Evolutionary conservation across 495 filamentous ascomycete genomes (phyloP).

Genomic region (Friedmanniomyces simplex): DNA sequence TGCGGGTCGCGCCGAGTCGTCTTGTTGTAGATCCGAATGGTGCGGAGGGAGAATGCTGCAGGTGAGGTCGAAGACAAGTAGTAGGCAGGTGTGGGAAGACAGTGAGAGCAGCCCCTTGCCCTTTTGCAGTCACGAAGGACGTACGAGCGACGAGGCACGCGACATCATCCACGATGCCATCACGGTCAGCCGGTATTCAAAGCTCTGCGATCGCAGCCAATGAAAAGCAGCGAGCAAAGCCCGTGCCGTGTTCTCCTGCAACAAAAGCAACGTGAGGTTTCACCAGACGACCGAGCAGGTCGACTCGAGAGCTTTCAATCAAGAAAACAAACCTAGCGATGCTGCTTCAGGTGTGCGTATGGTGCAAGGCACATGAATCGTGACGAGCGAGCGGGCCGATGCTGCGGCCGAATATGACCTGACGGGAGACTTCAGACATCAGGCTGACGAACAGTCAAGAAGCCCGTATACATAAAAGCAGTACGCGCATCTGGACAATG

Average conservation of each 20-base stretch:
- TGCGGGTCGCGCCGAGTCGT: not conserved
- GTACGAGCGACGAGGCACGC: not conserved
- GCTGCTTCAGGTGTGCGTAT: no score
- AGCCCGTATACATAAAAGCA: no score
- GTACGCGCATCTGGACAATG: no score
- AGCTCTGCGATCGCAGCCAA: not conserved
- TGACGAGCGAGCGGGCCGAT: no score
- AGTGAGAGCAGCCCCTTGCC: not conserved
- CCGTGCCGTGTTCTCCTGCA: not conserved
- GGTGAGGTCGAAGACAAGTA: not conserved
- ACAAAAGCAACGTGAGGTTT: not conserved
- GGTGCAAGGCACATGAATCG: no score
- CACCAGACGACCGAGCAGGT: not conserved
- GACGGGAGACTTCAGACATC: no score
- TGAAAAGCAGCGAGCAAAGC: not conserved
- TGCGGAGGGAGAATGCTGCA: not conserved
- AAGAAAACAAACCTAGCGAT: no score
- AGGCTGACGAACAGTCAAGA: no score
- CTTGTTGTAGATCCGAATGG: not conserved
- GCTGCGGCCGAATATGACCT: no score
- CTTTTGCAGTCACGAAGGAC: not conserved
- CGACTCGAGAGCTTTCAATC: no score
- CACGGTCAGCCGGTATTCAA: not conserved
- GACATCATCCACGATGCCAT: not conserved
- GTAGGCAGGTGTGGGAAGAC: not conserved